phyloP scores from a whole-genome alignment of 768 basidiomycete species.

The Phanerodontia chrysosporium region DNA sequence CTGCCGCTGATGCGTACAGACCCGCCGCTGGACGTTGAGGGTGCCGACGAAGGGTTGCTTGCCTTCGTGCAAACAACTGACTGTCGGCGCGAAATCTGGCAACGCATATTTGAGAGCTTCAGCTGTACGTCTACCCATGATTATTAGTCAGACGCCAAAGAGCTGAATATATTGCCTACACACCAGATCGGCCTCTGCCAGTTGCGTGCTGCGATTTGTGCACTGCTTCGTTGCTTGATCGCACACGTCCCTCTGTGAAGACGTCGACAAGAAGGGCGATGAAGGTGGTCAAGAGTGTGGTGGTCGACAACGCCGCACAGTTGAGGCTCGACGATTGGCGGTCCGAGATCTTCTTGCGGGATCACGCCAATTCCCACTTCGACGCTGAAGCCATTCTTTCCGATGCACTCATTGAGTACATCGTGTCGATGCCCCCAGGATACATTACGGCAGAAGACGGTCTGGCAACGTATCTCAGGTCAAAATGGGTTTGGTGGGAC shows the following conservation, averaged over 20 bases:
- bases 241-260: not conserved
- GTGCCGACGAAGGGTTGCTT: constrained; percentile 27
- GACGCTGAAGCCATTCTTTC: constrained; percentile 4
- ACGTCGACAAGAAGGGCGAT: not conserved
- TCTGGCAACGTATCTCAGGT: not conserved
- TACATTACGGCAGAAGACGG: not conserved
- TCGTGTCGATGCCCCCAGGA: not conserved
- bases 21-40: constrained; percentile 9
- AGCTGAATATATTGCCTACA: not conserved
- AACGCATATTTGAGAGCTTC: constrained; percentile 17
- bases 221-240: constrained; percentile 1
- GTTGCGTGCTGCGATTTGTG: constrained; percentile 13
- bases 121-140: not conserved
- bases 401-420: constrained; percentile 3
- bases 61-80: constrained; percentile 23
- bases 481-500: not conserved
- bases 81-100: constrained; percentile 24
- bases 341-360: not conserved
- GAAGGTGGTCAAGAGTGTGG: not conserved
- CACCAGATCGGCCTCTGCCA: not conserved
- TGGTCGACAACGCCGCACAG: not conserved
- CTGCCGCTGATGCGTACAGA: not conserved
- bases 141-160: not conserved
- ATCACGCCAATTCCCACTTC: constrained; percentile 2
- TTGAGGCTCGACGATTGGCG: not conserved